Base-by-base conservation (phyloP, 2,329 filamentous ascomycete species). In the Colletotrichum tofieldiae region DNA sequence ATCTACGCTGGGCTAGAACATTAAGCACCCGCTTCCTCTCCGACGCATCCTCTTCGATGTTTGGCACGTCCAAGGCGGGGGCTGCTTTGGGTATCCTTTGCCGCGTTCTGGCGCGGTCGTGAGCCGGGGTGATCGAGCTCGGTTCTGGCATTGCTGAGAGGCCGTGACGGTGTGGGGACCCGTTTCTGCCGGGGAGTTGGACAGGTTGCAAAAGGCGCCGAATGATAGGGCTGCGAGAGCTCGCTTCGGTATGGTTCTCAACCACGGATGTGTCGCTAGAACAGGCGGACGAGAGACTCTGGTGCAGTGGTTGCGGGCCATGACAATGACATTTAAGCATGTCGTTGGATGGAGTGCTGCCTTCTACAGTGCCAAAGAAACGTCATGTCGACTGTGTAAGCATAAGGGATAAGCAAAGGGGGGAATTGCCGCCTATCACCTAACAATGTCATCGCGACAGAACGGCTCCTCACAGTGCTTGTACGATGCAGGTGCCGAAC, bases 11-110 rank as follows among this genome's bases (percentile, higher is more conserved):
- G 1, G 88, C 87, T 45, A 90, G 77, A 12, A 89, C 85, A 66
- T 89, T 89, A 29, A 89, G 74, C 1, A 88, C 81, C 14, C 87
- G 81, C 77, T 89, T 90, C 29, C 88, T 81, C 77, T 89, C 87
- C 3, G 83, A 80, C 1, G 87, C 85, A 78, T 89, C 83, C 29
- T 88, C 81, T 6, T 86, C 84, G 23, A 87, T 86, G 60, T 86
- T 77, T 6, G 87, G 86, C 8, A 88, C 82, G 1, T 80, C 79
- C 8, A 88, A 77, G 3, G 77, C n/a, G 6, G 82, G 79, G 2
- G 83, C 81, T 23, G 82, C 71, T 75, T 86, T 87, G 73, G 82
- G 77, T 12, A 79, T 71, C 47, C 85, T 76, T 68, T 87, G 85
- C 54, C 85, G 77, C 29, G 81, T 67, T 39, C 55, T 72, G 23